Evolutionary conservation across 1,284 basidiomycete species (phyloP), one percentile per base, ranked within the genome.

Genomic region (Malassezia furfur): DNA sequence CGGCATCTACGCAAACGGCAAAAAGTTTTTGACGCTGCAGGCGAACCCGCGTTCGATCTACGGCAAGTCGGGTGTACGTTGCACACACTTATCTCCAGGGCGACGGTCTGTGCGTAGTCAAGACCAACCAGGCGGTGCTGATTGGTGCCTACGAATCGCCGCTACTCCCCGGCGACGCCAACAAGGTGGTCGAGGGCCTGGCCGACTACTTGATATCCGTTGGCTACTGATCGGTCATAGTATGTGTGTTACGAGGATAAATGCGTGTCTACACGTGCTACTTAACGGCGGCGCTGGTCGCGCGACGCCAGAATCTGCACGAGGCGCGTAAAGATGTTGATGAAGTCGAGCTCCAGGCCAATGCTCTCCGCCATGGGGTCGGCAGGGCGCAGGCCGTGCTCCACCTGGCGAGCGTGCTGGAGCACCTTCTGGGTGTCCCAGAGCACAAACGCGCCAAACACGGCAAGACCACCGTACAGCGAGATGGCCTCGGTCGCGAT

Each of bases 51-150:
- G 83, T 21, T 83, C 80, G 65, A 79, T 93, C 50, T 85, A 91
- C 66, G 83, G 84, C 50, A 91, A 91, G 82, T 86, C 89, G 75
- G 78, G 71, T 67, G 90, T 89, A 66, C 75, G 85, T 70, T n/a
- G 22, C n/a, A 14, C 19, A 28, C 15, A 19, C 25, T 32, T 28
- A 25, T 14, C 14, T 21, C 9, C 72, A 93, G 89, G 82, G 81
- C 28, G 83, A 88, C 74, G 93, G 91, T 1, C 81, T 81, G 55
- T 78, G 90, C 59, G 72, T 91, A 61, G 85, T 89, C 57, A 88
- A 89, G 80, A 96, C 91, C 25, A 86, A 81, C 65, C 87, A 90
- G 73, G 89, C 88, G 4, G 80, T 94, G 60, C 80, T 96, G 55
- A 83, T 96, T 22, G 82, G 84, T 12, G 84, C 85, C 68, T 96